Evolutionary conservation across 106 monocot species (phyloP), one percentile per base, ranked within the genome.

Genomic region (Chionographis japonica): DNA sequence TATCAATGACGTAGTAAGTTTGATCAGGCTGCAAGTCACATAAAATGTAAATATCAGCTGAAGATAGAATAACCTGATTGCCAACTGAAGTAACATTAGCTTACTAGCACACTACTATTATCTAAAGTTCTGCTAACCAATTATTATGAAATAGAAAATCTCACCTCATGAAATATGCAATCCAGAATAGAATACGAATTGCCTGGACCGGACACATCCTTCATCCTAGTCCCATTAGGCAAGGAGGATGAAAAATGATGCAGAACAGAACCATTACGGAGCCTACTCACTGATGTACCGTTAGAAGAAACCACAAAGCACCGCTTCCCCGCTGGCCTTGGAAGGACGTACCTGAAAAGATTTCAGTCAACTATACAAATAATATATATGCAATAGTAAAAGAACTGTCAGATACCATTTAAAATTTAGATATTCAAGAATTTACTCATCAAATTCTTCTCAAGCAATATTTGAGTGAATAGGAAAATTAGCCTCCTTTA

Each of bases 141-240:
- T 36, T 50, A 38, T 5, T 13, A 66, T 53, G 27, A 14, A 16
- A 59, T 63, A 65, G n/a, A 46, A 19, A 46, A 40, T 2, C 35
- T 70, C 15, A 90, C 98, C 87, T 98, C 98, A 62, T 90, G 93
- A 84, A 93, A 98, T 52, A 98, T 90, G 74, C 98, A 98, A 67
- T 98, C 98, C 4, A 98, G 76, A 59, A 98, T 98, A 52, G 78
- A 83, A 58, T 90, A 98, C 4, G 85, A 80, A 62, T 80, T 77
- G 54, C 85, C 70, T 57, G 98, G 79, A 61, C 93, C 93, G 11
- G 85, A 85, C 1, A 74, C 67, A 37, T 89, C 89, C 68, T 72
- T 93, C 37, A 72, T 83, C 75, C 85, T 80, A 9, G 98, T 80
- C 56, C 98, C 98, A 68, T 83, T 85, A 58, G 98, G 98, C 49